phyloP scores from a whole-genome alignment of 164 flowering plant species.

The Magnolia changhungtana region DNA sequence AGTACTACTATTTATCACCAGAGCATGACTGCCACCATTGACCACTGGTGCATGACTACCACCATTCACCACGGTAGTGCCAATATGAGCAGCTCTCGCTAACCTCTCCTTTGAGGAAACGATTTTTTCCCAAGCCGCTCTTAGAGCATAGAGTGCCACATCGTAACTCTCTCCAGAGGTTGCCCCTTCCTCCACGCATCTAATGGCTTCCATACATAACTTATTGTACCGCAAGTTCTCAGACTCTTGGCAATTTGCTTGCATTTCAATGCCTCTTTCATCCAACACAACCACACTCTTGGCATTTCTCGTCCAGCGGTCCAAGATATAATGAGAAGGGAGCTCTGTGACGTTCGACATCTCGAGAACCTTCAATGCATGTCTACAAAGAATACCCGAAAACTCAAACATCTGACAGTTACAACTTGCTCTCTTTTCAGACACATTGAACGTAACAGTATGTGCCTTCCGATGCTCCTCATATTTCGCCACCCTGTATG shows the following conservation, averaged over 20 bases:
- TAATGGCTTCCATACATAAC: conserved; percentile 64
- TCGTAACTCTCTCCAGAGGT: conserved; percentile 51
- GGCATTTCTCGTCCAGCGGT: conserved; percentile 75
- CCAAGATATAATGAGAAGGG: conserved; percentile 64
- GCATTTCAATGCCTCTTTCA: conserved; percentile 41
- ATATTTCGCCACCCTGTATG: conserved; percentile 73
- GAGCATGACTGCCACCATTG: conserved; percentile 18
- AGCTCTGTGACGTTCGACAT: conserved; percentile 64
- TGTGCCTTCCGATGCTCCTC: conserved; percentile 68
- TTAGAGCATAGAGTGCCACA: conserved; percentile 46
- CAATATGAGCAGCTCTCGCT: conserved; percentile 36
- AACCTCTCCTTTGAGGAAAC: conserved; percentile 41
- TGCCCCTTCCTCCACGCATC: conserved; percentile 78
- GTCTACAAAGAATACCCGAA: conserved; percentile 80
- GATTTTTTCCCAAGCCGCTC: conserved; percentile 49
- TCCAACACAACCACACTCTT: conserved; percentile 43
- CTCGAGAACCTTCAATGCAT: conserved; percentile 74
- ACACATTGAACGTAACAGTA: conserved; percentile 49
- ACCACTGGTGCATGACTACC: conserved; percentile 9
- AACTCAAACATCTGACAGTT: conserved; percentile 89
- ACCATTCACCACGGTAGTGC: conserved; percentile 27
- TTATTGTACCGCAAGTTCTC: conserved; percentile 45
- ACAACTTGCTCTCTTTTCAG: conserved; percentile 67
- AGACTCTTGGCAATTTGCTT: conserved; percentile 40
- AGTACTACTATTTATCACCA: background rate